Evolutionary conservation across 352 stramenopile species (phyloP).

Genomic region (Phytopythium cucurbitacearum): DNA sequence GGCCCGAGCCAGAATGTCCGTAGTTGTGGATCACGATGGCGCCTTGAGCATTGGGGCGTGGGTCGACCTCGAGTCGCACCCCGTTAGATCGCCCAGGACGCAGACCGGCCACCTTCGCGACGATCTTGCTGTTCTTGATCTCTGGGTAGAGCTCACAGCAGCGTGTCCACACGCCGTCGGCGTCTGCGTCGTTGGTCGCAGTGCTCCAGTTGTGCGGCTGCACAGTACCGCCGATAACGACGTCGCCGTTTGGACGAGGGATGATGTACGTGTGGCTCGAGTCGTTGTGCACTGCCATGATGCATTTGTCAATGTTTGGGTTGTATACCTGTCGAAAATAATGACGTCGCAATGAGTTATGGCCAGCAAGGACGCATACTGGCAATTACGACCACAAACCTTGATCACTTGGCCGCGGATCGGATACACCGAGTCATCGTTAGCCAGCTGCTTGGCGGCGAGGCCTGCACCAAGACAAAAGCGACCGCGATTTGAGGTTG

Average conservation of each 20-base stretch:
- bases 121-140: constrained; percentile 34
- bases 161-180: constrained; percentile 45
- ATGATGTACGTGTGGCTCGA: constrained; percentile 66
- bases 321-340: constrained; percentile 30
- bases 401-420: constrained; percentile 64
- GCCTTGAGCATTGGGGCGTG: constrained; percentile 20
- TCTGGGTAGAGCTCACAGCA: constrained; percentile 36
- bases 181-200: constrained; percentile 32
- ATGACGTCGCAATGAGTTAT: neutral
- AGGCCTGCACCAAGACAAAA: constrained; percentile 18
- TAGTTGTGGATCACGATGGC: constrained; percentile 72
- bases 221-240: constrained; percentile 62
- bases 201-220: constrained; percentile 54
- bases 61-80: constrained; percentile 44
- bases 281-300: constrained; percentile 36
- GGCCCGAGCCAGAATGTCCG: constrained; percentile 53
- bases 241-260: constrained; percentile 46
- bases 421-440: constrained; percentile 37
- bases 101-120: constrained; percentile 35
- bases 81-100: constrained; percentile 34
- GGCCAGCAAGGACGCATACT: neutral
- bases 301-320: constrained; percentile 42
- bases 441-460: constrained; percentile 35
- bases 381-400: constrained; percentile 8
- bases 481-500: no score